Conservation (phyloP, 2,329 filamentous ascomycete genomes). For the Talaromyces sp. region DNA sequence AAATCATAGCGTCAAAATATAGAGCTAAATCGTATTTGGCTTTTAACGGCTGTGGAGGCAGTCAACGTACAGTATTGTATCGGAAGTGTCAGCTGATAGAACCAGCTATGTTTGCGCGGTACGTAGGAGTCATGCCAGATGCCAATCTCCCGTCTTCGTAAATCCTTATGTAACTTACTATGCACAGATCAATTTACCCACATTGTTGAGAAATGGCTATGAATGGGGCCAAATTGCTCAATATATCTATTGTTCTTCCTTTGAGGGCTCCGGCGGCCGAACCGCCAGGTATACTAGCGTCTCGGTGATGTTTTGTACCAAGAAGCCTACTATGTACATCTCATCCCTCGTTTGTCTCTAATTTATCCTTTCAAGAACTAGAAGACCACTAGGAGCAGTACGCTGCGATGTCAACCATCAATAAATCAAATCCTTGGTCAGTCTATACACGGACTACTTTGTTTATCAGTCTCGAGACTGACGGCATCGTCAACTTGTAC, state of each 20-base stretch:
- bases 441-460: neutral
- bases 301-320: neutral
- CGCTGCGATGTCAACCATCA: neutral
- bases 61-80: neutral
- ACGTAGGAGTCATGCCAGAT: neutral
- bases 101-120: neutral
- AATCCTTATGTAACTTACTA: neutral
- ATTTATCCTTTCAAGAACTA: neutral
- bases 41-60: neutral
- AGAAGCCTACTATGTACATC: neutral
- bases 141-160: neutral
- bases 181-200: neutral
- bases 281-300: neutral
- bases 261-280: neutral
- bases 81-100: neutral
- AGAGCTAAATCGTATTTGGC: neutral
- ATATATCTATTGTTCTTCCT: neutral
- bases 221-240: neutral
- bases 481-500: neutral
- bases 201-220: neutral
- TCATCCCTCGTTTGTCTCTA: neutral
- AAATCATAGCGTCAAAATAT: neutral
- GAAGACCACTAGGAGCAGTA: neutral
- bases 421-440: neutral
- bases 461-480: neutral